Evolutionary conservation across 2,329 filamentous ascomycete species (phyloP), one percentile per base, ranked within the genome.

Genomic region (Aaosphaeria pasadenensis): DNA sequence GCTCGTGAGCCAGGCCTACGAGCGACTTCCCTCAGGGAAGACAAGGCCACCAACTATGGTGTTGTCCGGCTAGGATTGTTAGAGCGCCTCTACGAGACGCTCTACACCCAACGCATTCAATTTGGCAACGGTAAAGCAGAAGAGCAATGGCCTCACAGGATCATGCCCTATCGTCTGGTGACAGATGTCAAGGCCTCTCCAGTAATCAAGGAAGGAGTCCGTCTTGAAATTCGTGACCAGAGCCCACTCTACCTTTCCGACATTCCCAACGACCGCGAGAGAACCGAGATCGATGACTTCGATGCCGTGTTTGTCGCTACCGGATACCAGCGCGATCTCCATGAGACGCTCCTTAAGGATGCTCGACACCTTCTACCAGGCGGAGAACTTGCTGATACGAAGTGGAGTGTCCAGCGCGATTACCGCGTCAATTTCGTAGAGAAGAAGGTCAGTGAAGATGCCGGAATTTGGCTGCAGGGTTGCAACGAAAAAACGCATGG

Each of bases 401-500:
- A 81, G 50, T 86, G 89, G 73, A 77, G 78, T 11, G 88, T 96
- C 1, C 77, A 78, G 31, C 81, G 92, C 45, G 83, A 96, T 67
- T 97, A 97, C 71, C 80, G 80, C 44, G 82, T 96, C 43, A 75
- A 85, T 49, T 90, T 95, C 65, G 78, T 81, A 43, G 74, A 81
- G 1, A 85, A 81, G 30, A 78, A 81, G 42, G 86, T 97, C 32
- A 80, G 83, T n/a, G 66, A 78, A 0, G 83, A 85, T 40, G 87
- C 89, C 11, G 91, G 91, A 4, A 78, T 97, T 49, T 97, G 89
- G 87, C 77, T 97, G 59, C 94, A 97, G 70, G 92, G 92, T 31
- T 96, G 91, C 74, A 95, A 91, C 67, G 91, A 97, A 76, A 84
- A 80, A 52, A 95, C 91, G 32, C 92, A 97, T 70, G 92, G 92